phyloP scores from a whole-genome alignment of 176 grass and related monocot genomes.

The Juncus inflexus region DNA sequence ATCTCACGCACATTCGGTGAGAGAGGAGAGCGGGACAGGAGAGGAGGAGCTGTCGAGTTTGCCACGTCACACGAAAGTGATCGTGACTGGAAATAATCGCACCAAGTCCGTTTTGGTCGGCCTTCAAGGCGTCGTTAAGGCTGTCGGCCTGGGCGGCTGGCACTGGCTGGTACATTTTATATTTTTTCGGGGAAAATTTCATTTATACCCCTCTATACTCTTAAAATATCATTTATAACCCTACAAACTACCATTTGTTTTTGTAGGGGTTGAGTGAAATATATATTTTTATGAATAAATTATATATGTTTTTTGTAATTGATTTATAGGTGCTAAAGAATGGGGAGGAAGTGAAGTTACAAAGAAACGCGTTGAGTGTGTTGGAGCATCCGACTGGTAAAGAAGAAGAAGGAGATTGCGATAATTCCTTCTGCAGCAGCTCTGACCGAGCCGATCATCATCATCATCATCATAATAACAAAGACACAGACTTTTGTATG shows the following conservation, averaged over 20 bases:
- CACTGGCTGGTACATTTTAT: slow-evolving; percentile 32
- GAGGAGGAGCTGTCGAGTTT: slow-evolving; percentile 32
- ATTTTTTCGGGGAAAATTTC: not conserved
- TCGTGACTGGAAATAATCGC: slow-evolving; percentile 39
- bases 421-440: slow-evolving; percentile 51
- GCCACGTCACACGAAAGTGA: slow-evolving; percentile 40
- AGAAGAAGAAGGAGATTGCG: slow-evolving; percentile 37
- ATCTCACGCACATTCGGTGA: slow-evolving; percentile 10
- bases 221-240: no score
- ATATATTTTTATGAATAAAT: no score
- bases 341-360: slow-evolving; percentile 49
- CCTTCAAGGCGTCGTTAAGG: slow-evolving; percentile 38
- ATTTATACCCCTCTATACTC: not conserved
- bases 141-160: slow-evolving; percentile 36
- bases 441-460: slow-evolving; percentile 31
- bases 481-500: slow-evolving; percentile 40
- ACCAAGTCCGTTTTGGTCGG: slow-evolving; percentile 43
- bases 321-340: slow-evolving; percentile 41
- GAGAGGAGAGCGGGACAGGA: slow-evolving; percentile 27
- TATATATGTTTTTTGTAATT: not conserved
- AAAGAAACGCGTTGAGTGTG: slow-evolving; percentile 50
- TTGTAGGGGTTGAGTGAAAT: no score
- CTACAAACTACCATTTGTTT: no score
- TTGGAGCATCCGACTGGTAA: slow-evolving; percentile 51
- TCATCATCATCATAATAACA: not conserved